Evolutionary conservation across 2,329 filamentous ascomycete genomes (phyloP), one percentile per base, ranked within the genome.

Genomic region (Phialemonium atrogriseum): DNA sequence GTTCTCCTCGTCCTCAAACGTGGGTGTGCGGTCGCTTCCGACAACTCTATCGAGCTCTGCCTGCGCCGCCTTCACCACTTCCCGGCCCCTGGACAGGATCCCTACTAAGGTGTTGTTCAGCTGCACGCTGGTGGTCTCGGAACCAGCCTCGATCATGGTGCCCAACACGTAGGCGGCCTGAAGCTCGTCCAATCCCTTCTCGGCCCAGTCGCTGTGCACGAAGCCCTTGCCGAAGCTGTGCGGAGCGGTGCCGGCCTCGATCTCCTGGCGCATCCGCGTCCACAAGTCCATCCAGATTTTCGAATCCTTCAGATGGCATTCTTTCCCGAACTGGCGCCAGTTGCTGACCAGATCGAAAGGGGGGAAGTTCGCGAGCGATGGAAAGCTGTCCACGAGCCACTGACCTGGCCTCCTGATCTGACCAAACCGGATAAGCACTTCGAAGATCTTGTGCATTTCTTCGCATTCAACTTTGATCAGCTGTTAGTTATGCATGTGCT

Each of bases 301-400:
- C n/a, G n/a, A n/a, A n/a, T n/a, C n/a, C n/a, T n/a, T n/a, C n/a
- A n/a, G n/a, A n/a, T n/a, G n/a, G n/a, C n/a, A n/a, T n/a, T n/a
- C n/a, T 10, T 45, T 46, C 0, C 59, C 52, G 5, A 60, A 51
- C 10, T 44, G 45, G 5, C 48, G 45, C 50, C 58, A 68, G 33
- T 60, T 58, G 1, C 53, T 51, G 27, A 62, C 56, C 2, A 64
- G 23, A 1, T 32, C 32, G 33, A 67, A 49, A 0, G 66, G 66
- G 8, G 69, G 39, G 5, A 42, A 52, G 23, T 64, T 56, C n/a
- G n/a, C n/a, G 8, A 70, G 43, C 16, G 59, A 49, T 0, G 66
- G 61, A 32, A 62, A 65, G 22, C 62, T 51, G 31, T 70, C 66
- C 1, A 70, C 59, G 0, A 66, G 66, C n/a, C n/a, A n/a, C n/a